phyloP scores from a whole-genome alignment of 345 rosid genomes.

The Litchi chinensis region DNA sequence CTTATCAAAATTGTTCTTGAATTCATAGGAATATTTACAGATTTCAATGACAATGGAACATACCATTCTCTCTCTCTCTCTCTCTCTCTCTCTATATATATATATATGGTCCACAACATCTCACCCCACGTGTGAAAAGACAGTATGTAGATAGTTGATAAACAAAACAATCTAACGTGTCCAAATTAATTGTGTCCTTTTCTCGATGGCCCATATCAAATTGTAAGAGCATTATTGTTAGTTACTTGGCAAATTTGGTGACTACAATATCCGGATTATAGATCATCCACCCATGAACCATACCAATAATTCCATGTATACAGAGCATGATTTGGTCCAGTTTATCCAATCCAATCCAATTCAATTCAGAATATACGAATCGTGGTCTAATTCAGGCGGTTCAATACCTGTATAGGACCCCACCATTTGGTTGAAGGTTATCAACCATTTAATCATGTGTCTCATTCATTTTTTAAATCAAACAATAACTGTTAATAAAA shows the following conservation, averaged over 20 bases:
- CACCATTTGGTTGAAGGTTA: constrained; percentile 4
- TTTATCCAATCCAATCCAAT: not conserved
- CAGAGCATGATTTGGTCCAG: not conserved
- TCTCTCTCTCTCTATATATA: no score
- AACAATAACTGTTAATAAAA: not conserved
- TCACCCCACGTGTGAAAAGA: constrained; percentile 25
- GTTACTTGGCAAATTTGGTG: constrained; percentile 23
- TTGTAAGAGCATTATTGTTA: not conserved
- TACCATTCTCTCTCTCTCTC: not conserved
- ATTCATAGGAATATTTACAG: not conserved
- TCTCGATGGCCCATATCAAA: not conserved
- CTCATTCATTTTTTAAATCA: not conserved
- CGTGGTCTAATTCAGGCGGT: not conserved
- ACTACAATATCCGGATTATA: not conserved
- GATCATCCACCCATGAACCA: not conserved
- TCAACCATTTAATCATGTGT: not conserved
- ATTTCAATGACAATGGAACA: not conserved
- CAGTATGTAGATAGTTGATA: constrained; percentile 8
- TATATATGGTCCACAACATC: constrained; percentile 19
- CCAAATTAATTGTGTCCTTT: constrained; percentile 14
- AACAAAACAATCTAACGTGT: constrained; percentile 11
- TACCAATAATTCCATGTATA: constrained; percentile 6
- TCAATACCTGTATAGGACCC: not conserved
- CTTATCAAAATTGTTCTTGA: not conserved
- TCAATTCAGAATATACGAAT: constrained; percentile 4